Evolutionary conservation across 352 stramenopile species (phyloP), one percentile per base, ranked within the genome.

Genomic region (Globisporangium carolinianum): DNA sequence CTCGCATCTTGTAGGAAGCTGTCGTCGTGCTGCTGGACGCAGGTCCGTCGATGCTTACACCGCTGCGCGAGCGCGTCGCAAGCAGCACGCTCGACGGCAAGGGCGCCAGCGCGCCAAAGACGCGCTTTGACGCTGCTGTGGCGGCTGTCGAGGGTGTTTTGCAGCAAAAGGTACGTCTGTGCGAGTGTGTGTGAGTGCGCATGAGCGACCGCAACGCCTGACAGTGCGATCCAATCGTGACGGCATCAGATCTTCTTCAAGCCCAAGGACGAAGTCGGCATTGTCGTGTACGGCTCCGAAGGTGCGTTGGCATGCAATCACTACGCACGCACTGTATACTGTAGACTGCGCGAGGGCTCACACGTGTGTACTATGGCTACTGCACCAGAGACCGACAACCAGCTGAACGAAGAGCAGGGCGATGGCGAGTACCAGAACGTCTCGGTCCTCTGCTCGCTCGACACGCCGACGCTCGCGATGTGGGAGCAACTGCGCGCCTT

Each of bases 231-330:
- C 35, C 2, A 2, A 6, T 18, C 24, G 10, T 17, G 35, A 36
- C 36, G 5, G 3, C 50, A 6, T 6, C 49, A 90, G 81, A 63
- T 93, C 24, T 87, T 91, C 49, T 89, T 86, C 63, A 85, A 86
- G 49, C 69, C 81, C 8, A 89, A 91, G 61, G 83, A 93, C 58
- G 81, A 93, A 42, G 59, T 93, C 50, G 81, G 81, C 38, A 75
- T 93, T 47, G 79, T 93, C n/a, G 58, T 81, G 12, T 93, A 86
- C 51, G 83, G 83, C 39, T 86, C 81, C 0, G 66, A 79, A 74
- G 75, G 68, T 68, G 11, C n/a, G 55, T 39, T 32, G 24, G 3
- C 24, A 32, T 32, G 2, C 24, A 32, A 32, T 3, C 24, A 32
- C 24, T 32, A 32, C n/a, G n/a, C 24, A 32, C 24, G 2, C 24